Evolutionary conservation across 2,329 filamentous ascomycete species (phyloP), one percentile per base, ranked within the genome.

Genomic region (Lasiodiplodia citricola): DNA sequence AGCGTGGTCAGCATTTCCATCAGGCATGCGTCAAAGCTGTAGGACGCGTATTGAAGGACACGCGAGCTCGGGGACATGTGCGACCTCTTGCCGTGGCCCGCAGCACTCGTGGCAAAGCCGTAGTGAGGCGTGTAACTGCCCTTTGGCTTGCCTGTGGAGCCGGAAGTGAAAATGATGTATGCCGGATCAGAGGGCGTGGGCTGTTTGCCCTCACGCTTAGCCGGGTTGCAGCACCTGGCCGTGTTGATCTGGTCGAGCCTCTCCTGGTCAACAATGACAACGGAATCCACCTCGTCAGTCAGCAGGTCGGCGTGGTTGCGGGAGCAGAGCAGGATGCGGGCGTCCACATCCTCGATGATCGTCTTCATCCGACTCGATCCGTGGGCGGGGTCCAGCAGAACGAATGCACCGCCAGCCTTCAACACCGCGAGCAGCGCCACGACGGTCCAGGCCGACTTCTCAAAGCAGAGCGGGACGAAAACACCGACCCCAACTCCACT

Each of bases 101-200:
- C 37, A 87, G 84, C 0, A 80, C 80, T 72, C 92, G 90, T 8
- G 86, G 87, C 70, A 91, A 87, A 21, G 90, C 86, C 14, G 89
- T 86, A 1, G 88, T 58, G 56, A 25, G 56, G 56, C 35, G 56
- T 58, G 56, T 44, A 58, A n/a, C 56, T 58, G 6, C 96, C 96
- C 89, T 99, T 99, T 73, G 96, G 96, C 87, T 98, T 98, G 71
- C 96, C 96, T 8, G 96, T 99, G 0, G 95, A 98, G 51, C 96
- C 96, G 41, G 95, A 98, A 2, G 96, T 99, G 85, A 99, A 99
- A 68, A 99, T 91, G 70, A 99, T 13, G 14, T 66, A 66, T 23
- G 63, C 50, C 5, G 31, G 28, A 28, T 31, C 50, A 41, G 56
- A 60, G 23, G 37, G 37, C 21, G 81, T 4, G 37, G 37, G 37